Evolutionary conservation across 352 stramenopile genomes (phyloP), one percentile per base, ranked within the genome.

Genomic region (Plasmopara viticola): DNA sequence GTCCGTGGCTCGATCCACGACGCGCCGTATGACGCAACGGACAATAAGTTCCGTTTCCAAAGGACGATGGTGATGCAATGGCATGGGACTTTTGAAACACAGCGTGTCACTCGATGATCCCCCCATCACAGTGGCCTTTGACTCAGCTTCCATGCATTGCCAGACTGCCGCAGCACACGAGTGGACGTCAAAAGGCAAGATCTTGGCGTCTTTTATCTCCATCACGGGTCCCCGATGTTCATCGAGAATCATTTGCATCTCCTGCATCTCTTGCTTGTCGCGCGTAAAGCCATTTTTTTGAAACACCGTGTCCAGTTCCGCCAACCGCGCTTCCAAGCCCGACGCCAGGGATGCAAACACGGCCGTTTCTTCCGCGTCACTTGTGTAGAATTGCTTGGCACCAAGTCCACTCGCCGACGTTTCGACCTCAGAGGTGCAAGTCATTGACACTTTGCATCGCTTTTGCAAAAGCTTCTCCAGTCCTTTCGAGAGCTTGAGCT

Each of bases 391-490:
- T 6, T 54, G 45, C 55, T 75, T 78, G 20, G 58, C 47, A 0
- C 58, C 58, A 18, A 74, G 54, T 30, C 61, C 38, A 18, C 40
- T 39, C 6, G 56, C 39, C 1, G 41, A 63, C 12, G 51, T 53
- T 25, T 66, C 52, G 4, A 47, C 35, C 34, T 66, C 60, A 6
- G 60, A 64, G 33, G 45, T 43, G 0, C 31, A 73, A 38, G 53
- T 63, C 53, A 67, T 64, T 15, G 62, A 67, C 44, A 54, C 69
- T 49, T 82, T 82, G 60, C 71, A 78, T 47, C 71, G 47, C 41
- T 78, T 82, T 47, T 70, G 68, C 18, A 84, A 51, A 1, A 84
- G 60, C 34, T 84, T 84, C 53, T 80, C 69, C 7, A 84, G 64
- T 5, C 69, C 66, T 41, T 77, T 78, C 12, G 72, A 80, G 30